Evolutionary conservation across 352 stramenopile genomes (phyloP), one percentile per base, ranked within the genome.

Genomic region (Phytopythium sindhum): DNA sequence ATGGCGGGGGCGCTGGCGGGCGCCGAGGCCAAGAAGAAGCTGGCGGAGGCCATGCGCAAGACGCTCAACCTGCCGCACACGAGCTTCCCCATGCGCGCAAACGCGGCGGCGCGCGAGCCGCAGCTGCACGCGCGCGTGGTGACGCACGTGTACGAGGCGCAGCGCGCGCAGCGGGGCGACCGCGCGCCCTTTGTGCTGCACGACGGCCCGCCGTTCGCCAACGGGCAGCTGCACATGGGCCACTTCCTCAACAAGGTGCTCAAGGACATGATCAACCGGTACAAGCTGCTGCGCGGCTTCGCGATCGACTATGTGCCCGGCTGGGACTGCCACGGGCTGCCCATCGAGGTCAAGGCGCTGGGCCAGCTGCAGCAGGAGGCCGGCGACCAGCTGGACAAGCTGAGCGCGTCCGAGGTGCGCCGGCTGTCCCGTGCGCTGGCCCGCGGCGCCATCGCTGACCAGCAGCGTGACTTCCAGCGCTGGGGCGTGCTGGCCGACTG

Each of bases 271-370:
- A 98, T 99, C 75, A 99, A 99, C 69, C 86, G 97, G 1, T 92
- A 94, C 66, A 89, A 99, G 67, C 76, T 99, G 53, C 77, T 99
- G 58, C 91, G 91, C 62, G 97, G 97, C 9, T 91, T 94, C 55
- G 80, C 97, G 65, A 88, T 99, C 26, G 77, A 93, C 54, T 99
- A 98, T 75, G 83, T 99, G 29, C 97, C 97, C 2, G 97, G 98
- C 47, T 99, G 97, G 98, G 98, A 99, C 85, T 99, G 97, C 77
- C 98, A 99, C 71, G 98, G 97, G 17, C 78, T 99, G 51, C 98
- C 98, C 26, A 99, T 99, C 66, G 97, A 99, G 80, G 86, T 99
- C 67, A 99, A 99, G 77, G 97, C 98, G 15, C 71, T 99, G 21
- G 90, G 98, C 66, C 84, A 74, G 48, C 90, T 99, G 72, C 96